phyloP scores from a whole-genome alignment of 1,139 yeast genomes.

The Casaregolazyma lundiana region DNA sequence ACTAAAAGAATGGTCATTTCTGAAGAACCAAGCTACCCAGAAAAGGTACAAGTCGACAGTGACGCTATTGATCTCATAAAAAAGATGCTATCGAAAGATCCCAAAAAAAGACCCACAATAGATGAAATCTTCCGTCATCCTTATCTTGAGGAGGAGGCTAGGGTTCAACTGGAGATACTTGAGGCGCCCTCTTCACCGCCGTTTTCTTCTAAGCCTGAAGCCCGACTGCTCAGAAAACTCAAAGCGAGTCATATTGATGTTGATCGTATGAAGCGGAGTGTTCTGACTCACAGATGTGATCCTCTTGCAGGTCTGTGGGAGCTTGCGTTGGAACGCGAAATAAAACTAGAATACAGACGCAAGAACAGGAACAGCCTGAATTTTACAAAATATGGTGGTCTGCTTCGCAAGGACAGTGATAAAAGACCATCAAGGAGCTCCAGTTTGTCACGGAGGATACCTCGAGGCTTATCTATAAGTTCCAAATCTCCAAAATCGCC shows the following conservation, averaged over 20 bases:
- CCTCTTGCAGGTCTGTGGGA: constrained; percentile 84
- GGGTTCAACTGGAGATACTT: constrained; percentile 39
- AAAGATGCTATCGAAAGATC: constrained; percentile 60
- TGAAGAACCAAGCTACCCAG: constrained; percentile 55
- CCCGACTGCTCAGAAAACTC: constrained; percentile 58
- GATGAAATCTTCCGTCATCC: constrained; percentile 60
- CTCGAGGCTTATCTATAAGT: neutral
- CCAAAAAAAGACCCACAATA: constrained; percentile 57
- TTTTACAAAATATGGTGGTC: constrained; percentile 17
- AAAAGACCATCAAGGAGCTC: constrained; percentile 8
- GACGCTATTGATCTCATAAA: constrained; percentile 50
- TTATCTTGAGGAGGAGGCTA: constrained; percentile 51
- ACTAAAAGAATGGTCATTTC: constrained; percentile 59
- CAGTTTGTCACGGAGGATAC: neutral
- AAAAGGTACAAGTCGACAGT: constrained; percentile 38
- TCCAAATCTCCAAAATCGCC: constrained; percentile 4
- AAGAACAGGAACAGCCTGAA: constrained; percentile 23
- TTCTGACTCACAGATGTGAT: constrained; percentile 62
- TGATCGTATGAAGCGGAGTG: constrained; percentile 57
- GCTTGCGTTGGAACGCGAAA: constrained; percentile 62
- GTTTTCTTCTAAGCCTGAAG: constrained; percentile 61
- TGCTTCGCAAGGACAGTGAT: constrained; percentile 8
- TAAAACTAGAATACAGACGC: constrained; percentile 36
- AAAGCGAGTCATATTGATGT: constrained; percentile 63
- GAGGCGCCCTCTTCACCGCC: constrained; percentile 36